Conservation (phyloP, 306 rosid species). For the Rosa multiflora region DNA sequence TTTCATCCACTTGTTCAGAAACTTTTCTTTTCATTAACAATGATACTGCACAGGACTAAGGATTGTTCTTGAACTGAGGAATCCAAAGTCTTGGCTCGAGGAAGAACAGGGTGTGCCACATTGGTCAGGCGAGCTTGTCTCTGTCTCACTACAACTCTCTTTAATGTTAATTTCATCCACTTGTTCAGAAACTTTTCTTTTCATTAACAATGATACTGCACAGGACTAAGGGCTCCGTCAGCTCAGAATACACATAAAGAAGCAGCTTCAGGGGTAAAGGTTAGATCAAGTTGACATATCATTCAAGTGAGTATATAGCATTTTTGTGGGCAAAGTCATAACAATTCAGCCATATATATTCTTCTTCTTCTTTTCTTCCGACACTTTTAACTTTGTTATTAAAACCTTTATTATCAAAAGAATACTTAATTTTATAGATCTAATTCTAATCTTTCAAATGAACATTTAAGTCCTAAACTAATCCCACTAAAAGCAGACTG, state of each 20-base stretch:
- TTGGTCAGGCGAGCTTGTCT: constrained; percentile 32
- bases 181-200: constrained; percentile 53
- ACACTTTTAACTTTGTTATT: neutral
- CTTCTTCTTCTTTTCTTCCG: too few relatives aligned
- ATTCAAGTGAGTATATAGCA: constrained; percentile 5
- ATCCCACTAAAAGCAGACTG: neutral
- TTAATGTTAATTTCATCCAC: constrained; percentile 6
- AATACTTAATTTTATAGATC: neutral
- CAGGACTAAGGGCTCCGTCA: constrained; percentile 22
- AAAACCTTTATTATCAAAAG: neutral
- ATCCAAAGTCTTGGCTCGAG: constrained; percentile 41
- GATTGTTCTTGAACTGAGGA: constrained; percentile 31
- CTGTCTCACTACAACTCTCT: constrained; percentile 33
- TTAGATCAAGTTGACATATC: neutral
- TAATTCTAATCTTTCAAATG: neutral
- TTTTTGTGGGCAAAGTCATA: neutral
- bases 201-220: constrained; percentile 76
- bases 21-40: constrained; percentile 61
- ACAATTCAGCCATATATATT: neutral
- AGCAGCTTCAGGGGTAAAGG: neutral
- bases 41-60: constrained; percentile 58
- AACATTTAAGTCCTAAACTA: neutral
- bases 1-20: constrained; percentile 35
- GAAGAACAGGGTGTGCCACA: constrained; percentile 30
- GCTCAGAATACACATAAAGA: constrained; percentile 10